These are phyloP conservation scores for Oryza glaberrima DNA, from an alignment of 176 grass and related monocot species.

Conservation along the genomic window DNA sequence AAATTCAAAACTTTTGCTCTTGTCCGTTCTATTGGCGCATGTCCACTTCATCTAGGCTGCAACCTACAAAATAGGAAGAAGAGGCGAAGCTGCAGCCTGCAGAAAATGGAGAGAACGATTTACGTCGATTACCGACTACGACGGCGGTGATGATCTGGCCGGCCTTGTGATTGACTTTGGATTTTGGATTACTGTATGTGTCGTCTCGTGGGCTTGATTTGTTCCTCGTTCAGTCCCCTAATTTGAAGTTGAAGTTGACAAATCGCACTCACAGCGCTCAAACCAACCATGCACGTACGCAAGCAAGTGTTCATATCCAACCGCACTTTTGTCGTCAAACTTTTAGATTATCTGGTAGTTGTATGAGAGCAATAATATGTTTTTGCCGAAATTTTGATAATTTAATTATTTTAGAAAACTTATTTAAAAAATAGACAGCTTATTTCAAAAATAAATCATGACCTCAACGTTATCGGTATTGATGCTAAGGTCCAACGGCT, in stretches of 20 bases:
- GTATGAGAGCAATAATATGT: no score
- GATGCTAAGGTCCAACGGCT: accelerated
- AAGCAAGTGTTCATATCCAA: neutral
- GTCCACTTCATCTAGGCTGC: neutral
- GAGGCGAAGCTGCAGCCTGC: neutral
- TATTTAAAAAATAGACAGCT: no score
- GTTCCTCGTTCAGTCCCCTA: no score
- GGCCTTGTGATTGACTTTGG: neutral
- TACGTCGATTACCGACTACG: neutral
- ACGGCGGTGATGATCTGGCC: neutral
- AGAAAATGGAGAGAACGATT: neutral
- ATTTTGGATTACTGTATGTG: neutral
- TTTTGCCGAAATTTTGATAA: no score
- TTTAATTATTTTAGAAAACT: no score
- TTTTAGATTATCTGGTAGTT: no score
- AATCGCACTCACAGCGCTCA: neutral
- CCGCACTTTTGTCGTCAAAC: neutral
- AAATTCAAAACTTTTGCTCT: neutral
- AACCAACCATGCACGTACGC: neutral
- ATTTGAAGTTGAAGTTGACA: neutral
- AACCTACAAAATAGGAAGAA: neutral
- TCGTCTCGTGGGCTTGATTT: neutral
- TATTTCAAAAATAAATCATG: no score
- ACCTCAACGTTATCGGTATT: no score
- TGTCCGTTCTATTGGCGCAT: neutral